These are phyloP conservation scores for Actinidia polygama DNA, from an alignment of 179 eudicot species.

Conservation along the genomic window DNA sequence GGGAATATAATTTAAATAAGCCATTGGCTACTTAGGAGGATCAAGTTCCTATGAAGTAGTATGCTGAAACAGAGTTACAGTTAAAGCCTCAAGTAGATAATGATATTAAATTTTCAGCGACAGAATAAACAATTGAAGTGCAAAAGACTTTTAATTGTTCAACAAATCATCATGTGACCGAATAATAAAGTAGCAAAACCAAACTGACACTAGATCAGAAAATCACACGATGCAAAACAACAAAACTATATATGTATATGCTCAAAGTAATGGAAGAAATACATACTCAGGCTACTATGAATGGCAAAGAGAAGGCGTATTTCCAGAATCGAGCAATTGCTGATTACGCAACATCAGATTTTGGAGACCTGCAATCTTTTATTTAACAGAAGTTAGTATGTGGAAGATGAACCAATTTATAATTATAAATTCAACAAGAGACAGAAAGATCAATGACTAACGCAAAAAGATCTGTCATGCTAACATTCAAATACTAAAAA, in stretches of 20 bases:
- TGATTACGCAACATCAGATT: constrained; percentile 13
- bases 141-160: not conserved
- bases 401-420: constrained; percentile 4
- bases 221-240: not conserved
- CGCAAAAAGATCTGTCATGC: not conserved
- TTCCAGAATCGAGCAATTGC: constrained; percentile 21
- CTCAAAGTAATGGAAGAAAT: not conserved
- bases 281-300: constrained; percentile 13
- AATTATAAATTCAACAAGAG: not conserved
- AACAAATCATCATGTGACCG: not conserved
- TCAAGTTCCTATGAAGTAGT: not conserved
- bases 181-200: not conserved
- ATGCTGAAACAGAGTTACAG: too few relatives aligned
- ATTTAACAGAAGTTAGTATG: not conserved
- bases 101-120: not conserved
- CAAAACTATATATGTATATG: not conserved
- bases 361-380: constrained; percentile 17
- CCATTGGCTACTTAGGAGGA: not conserved
- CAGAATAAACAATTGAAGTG: not conserved
- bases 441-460: constrained; percentile 11
- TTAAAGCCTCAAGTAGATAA: not conserved
- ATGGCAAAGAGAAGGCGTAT: constrained; percentile 14
- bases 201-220: too few relatives aligned
- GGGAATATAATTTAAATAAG: too few relatives aligned
- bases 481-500: not conserved